Evolutionary conservation across 805 yeast species (phyloP).

Genomic region (Candida succiphila): DNA sequence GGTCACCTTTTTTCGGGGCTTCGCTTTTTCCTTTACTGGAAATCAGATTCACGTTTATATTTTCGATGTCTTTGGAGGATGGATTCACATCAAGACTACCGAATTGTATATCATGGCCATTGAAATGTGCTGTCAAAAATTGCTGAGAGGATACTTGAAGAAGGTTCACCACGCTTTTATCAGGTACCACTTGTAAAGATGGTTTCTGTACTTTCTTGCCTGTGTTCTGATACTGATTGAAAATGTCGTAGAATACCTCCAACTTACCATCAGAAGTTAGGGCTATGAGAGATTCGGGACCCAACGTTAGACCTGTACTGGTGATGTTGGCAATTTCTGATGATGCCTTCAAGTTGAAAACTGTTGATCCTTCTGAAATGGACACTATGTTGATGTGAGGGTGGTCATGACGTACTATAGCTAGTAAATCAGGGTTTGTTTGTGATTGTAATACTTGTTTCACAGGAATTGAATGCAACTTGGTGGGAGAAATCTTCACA

Average conservation of each 20-base stretch:
- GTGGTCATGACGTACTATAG: slow-evolving; percentile 22
- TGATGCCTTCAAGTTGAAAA: slow-evolving; percentile 24
- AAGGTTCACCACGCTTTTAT: too few relatives aligned
- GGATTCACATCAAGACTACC: neutral
- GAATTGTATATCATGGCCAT: too few relatives aligned
- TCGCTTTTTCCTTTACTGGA: neutral
- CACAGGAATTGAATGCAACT: slow-evolving; percentile 23
- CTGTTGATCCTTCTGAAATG: slow-evolving; percentile 16
- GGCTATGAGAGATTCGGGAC: slow-evolving; percentile 17
- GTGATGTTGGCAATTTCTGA: neutral
- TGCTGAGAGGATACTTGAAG: too few relatives aligned
- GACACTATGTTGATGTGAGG: slow-evolving; percentile 25
- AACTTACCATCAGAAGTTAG: slow-evolving; percentile 23
- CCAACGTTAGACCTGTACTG: neutral
- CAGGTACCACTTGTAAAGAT: slow-evolving; percentile 11
- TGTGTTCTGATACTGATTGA: slow-evolving; percentile 20
- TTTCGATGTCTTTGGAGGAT: slow-evolving; percentile 1
- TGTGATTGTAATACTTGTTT: slow-evolving; percentile 25
- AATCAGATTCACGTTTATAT: neutral
- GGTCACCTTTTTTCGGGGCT: neutral
- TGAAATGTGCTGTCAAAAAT: too few relatives aligned
- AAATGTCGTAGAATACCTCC: slow-evolving; percentile 15
- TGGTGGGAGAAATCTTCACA: slow-evolving; percentile 22
- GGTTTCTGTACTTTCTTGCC: too few relatives aligned
- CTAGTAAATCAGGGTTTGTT: slow-evolving; percentile 21